Conservation (phyloP, 106 monocot species). For the Hemerocallis citrina region DNA sequence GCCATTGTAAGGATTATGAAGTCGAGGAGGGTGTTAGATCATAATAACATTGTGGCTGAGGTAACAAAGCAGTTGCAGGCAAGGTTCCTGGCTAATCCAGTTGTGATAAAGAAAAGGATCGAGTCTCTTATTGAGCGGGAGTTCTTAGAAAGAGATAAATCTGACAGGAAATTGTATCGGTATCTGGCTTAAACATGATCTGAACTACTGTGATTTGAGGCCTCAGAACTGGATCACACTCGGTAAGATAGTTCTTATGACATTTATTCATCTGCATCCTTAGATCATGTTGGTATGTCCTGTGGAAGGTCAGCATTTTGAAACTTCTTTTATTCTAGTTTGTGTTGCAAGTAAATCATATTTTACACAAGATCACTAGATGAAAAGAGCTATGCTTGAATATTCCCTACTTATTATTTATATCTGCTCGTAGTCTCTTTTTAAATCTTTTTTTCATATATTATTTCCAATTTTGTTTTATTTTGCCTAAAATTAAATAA, state of each 20-base stretch:
- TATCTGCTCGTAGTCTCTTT: no score
- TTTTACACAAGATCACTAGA: not conserved
- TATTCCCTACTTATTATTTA: no score
- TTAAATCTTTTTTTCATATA: not conserved
- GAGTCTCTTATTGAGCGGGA: slow-evolving; percentile 74
- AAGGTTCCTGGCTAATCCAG: slow-evolving; percentile 60
- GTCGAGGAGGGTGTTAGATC: slow-evolving; percentile 52
- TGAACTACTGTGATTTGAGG: not conserved
- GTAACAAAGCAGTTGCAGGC: slow-evolving; percentile 73
- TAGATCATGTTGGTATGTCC: not conserved
- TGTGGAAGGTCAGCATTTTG: not conserved
- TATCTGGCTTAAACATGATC: slow-evolving; percentile 26
- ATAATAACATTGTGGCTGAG: slow-evolving; percentile 69
- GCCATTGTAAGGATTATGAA: slow-evolving; percentile 81
- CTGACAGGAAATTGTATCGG: slow-evolving; percentile 58
- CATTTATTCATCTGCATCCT: not conserved
- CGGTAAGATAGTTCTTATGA: slow-evolving; percentile 4
- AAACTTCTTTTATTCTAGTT: not conserved
- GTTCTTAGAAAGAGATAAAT: slow-evolving; percentile 69
- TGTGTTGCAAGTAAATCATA: not conserved
- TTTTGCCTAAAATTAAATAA: not conserved
- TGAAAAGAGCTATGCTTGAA: no score
- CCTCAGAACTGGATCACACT: not conserved
- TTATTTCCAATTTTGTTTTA: not conserved
- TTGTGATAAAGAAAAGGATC: slow-evolving; percentile 71